These are phyloP conservation scores for Mariannaea elegans DNA, from an alignment of 2,329 filamentous ascomycete genomes.

Conservation along the genomic window DNA sequence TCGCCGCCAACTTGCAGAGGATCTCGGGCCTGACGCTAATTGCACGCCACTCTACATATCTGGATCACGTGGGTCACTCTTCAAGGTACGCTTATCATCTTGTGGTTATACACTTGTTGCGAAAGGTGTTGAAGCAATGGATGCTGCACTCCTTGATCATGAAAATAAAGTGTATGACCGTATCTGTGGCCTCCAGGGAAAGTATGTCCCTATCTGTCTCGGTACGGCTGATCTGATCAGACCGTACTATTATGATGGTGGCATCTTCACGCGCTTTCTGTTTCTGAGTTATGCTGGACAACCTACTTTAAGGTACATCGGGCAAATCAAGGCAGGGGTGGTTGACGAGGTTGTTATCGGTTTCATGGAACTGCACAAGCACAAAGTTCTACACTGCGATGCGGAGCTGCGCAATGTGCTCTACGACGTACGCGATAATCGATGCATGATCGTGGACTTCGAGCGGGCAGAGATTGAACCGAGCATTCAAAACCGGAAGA, in stretches of 20 bases:
- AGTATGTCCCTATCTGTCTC: slow-evolving; percentile 47
- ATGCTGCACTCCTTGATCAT: slow-evolving; percentile 36
- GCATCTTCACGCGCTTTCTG: slow-evolving; percentile 44
- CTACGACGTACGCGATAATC: slow-evolving; percentile 34
- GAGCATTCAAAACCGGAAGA: too few species aligned
- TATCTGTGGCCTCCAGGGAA: slow-evolving; percentile 44
- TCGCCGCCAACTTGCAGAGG: slow-evolving; percentile 41
- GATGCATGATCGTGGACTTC: slow-evolving; percentile 47
- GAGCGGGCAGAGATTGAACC: slow-evolving; percentile 35
- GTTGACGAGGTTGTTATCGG: slow-evolving; percentile 4
- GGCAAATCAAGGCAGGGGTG: slow-evolving; percentile 3
- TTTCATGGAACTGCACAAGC: slow-evolving; percentile 25
- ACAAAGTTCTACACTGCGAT: slow-evolving; percentile 40
- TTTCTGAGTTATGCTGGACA: slow-evolving; percentile 44
- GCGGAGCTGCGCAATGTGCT: slow-evolving; percentile 45
- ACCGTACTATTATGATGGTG: slow-evolving; percentile 44
- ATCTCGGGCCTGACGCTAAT: slow-evolving; percentile 44
- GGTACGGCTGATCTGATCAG: slow-evolving; percentile 41
- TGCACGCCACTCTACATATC: too few species aligned
- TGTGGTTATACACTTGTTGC: slow-evolving; percentile 51
- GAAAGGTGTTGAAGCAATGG: slow-evolving; percentile 46
- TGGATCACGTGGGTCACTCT: too few species aligned
- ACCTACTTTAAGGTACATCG: slow-evolving; percentile 4
- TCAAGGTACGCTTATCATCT: slow-evolving; percentile 41
- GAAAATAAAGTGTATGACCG: slow-evolving; percentile 45